Evolutionary conservation across 768 basidiomycete species (phyloP), one percentile per base, ranked within the genome.

Genomic region (Imleria badia): DNA sequence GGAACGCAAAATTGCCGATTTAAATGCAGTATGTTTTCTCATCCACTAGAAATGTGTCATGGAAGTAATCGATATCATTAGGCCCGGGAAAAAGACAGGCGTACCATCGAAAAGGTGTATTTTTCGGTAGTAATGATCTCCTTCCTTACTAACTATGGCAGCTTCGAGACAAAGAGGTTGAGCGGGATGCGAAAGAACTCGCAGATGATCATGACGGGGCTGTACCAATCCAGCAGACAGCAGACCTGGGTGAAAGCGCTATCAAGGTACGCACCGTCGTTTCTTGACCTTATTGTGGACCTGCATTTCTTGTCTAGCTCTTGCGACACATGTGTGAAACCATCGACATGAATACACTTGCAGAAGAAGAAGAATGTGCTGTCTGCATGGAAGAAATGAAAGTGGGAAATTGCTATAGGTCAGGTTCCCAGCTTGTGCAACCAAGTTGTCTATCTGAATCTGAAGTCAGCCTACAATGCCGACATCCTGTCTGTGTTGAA

Each of bases 261-360:
- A 45, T 52, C 4, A 52, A 52, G 48, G 59, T 56, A 44, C n/a
- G 60, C 34, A 31, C 5, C 10, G 31, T 33, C 35, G 2, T 48
- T 50, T 55, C 40, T 11, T 30, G 33, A 38, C 14, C 12, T 40
- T 17, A 15, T 3, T n/a, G n/a, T 50, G 17, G 17, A 36, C 26
- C 34, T 51, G 36, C 20, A 43, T 17, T 19, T 46, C 43, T 22
- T 47, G 22, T 39, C 29, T 19, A 65, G 60, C 51, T 60, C 33
- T 39, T 67, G 48, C 56, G 57, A 45, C 15, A n/a, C 22, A 15
- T 59, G 34, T 61, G 56, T 22, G 51, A 64, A n/a, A 46, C 50
- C 41, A 54, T 61, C 15, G 61, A 55, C 34, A 65, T 58, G 59
- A 66, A 64, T 26, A 55, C 62, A 19, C 49, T 65, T 38, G 65